Base-by-base conservation (phyloP, 768 basidiomycete species). In the Pisolithus microcarpus region DNA sequence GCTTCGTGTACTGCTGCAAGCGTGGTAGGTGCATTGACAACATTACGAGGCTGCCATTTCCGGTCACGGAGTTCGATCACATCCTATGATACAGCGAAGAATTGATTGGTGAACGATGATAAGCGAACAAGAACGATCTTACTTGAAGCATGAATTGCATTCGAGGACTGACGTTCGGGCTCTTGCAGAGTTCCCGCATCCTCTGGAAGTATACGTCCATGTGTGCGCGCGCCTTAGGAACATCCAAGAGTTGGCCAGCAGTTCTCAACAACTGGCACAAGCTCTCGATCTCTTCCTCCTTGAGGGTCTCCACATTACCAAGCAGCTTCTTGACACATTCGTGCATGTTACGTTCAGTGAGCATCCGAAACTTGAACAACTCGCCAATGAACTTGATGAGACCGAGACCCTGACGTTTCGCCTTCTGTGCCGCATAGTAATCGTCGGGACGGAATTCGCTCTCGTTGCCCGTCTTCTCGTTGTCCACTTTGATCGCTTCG, bases 321-420 rank as follows among this genome's bases (percentile, higher is more conserved):
- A 98, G 75, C 11, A 97, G 79, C 72, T 94, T 94, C 80, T 92
- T 91, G 65, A 98, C 84, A 75, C 94, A 98, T 70, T 92, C 89
- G 74, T 93, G 89, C 90, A 98, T 99, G 72, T 97, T 95, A 59
- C 91, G 86, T 73, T 93, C 91, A 44, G 92, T 94, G 49, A 98
- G 75, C 92, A 97, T 96, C 71, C 90, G 88, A 18, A 98, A 75
- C 73, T 97, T 97, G 86, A 92, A 99, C 49, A 99, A 75, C 71
- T 99, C 95, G 56, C 95, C 94, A 56, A 98, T 96, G 72, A 99
- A 94, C 69, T 90, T 91, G 74, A 97, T 91, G 58, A 99, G 79
- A 75, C 94, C 92, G 10, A 97, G 84, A 67, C 95, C 94, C 55
- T 90, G 89, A 54, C 93, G 89, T 74, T 97, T 98, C 37, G 93